Base-by-base conservation (phyloP, 2,329 filamentous ascomycete species). In the Gremmenia infestans region DNA sequence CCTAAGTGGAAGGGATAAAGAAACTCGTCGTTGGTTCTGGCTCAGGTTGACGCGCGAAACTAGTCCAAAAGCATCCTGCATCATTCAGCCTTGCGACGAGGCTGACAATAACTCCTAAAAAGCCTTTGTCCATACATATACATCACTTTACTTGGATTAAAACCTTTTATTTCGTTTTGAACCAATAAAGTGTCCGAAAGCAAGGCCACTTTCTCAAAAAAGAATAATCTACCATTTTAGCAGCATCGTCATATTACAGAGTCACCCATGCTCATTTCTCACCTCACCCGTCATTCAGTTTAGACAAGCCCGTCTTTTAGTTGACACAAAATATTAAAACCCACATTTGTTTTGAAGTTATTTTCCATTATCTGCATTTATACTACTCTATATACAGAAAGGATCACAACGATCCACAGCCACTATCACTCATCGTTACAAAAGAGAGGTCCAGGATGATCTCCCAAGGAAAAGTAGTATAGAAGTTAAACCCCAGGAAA, bases 371-470 rank as follows among this genome's bases (percentile, higher is more conserved):
- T 57, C 51, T 57, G 55, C 55, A 54, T 25, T 37, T 23, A 46
- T 36, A 19, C 32, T 45, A 32, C 48, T 54, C 46, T 57, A 57
- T 57, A 54, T 57, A 57, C 55, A 57, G 48, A 54, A 57, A 45
- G 42, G 48, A 50, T 23, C 23, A 9, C 32, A 42, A 32, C 42
- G 8, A 56, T 48, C 50, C 45, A 39, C 48, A 25, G 46, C 22
- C 49, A 12, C 25, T 32, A 39, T 48, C 43, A 49, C 28, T 46
- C 37, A 43, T 25, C 50, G 47, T 25, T 32, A 25, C 45, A 17
- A 40, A 47, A 32, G 22, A 46, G 42, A 56, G 40, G 19, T 57
- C 47, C 48, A 57, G 39, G 45, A 52, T 48, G 47, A 35, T 37
- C 40, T 14, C 55, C 35, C 17, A 22, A 9, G 23, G 37, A 40